Base-by-base conservation (phyloP, 2,329 filamentous ascomycete genomes). In the Penicillium sp. region DNA sequence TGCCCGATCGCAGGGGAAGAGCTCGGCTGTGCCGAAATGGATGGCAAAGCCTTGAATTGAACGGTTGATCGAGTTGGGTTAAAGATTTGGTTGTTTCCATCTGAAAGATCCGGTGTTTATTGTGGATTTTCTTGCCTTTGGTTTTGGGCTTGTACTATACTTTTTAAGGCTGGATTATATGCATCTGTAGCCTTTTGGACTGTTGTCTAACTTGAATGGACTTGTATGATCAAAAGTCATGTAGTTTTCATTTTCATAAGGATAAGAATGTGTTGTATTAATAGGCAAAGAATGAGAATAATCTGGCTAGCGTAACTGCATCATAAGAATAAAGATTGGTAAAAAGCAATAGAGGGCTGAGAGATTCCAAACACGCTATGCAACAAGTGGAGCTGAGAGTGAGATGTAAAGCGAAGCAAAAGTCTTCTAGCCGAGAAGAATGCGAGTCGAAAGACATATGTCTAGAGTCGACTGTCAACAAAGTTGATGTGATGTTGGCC, bases 391-490 rank as follows among this genome's bases (percentile, higher is more conserved):
- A 27, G 35, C 25, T 29, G 15, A 37, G 35, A 32, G 14, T 8
- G 3, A 20, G 7, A 25, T 13, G 4, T 1, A 30, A 28, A 10
- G n/a, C 14, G 18, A 22, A 9, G 9, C 9, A 9, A 9, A 22
- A 5, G 9, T 5, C 18, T 22, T 22, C 18, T 22, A 9, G 25
- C 25, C 11, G 25, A 6, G 6, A n/a, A 27, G n/a, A 27, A 11
- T 27, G n/a, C 12, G 25, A 6, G 9, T n/a, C 9, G 9, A n/a
- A n/a, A 11, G 10, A 23, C 12, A 11, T 11, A 26, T 16, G 22
- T 51, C 71, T 73, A 95, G 65, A 95, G 68, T 51, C 85, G 79
- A 63, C 84, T 89, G 67, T 95, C 86, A 42, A 92, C 72, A 30
- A 79, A 76, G 42, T 79, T 74, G 64, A 79, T 73, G 40, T 77